Evolutionary conservation across 2,329 filamentous ascomycete species (phyloP), one percentile per base, ranked within the genome.

Genomic region (Teratosphaeria viscida): DNA sequence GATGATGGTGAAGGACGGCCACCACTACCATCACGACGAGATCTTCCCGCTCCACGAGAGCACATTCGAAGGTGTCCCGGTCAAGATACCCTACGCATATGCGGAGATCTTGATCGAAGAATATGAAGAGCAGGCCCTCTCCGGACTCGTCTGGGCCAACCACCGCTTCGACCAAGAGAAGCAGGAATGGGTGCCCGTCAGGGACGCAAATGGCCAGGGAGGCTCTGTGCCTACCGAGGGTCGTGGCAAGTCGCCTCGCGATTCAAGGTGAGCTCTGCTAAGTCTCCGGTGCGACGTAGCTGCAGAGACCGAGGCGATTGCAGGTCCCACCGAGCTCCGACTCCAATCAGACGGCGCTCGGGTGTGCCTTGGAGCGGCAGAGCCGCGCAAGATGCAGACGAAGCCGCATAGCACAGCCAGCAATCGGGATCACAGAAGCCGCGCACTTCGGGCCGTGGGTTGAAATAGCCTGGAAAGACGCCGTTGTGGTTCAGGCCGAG

Each of bases 31-130:
- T 63, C 77, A 78, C 60, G 72, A 77, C 37, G 77, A 82, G 49
- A 79, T 86, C 29, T 85, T 82, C 64, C 82, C 83, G 1, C 72
- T 85, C 12, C 76, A 82, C 16, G 75, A 79, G 49, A 80, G 75
- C 58, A 69, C 73, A 2, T 84, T 85, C 61, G 83, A 85, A 67
- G 77, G 74, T 52, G 73, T 78, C 5, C 73, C 77, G 0, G 81
- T 79, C 19, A 80, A 80, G 62, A 75, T 85, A 27, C 83, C 83
- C 1, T 85, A 79, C 65, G 77, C 78, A 12, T 85, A 85, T 68
- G 74, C 77, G 8, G 75, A 77, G 39, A 68, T 86, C 29, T 72
- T 85, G 53, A 70, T 74, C 2, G 77, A 81, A 55, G 82, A 85
- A 67, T 85, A 85, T 62, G 80, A 82, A 1, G 61, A 74, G 5